These are phyloP conservation scores for Priceomyces fermenticarens DNA, from an alignment of 805 yeast species.

Conservation along the genomic window DNA sequence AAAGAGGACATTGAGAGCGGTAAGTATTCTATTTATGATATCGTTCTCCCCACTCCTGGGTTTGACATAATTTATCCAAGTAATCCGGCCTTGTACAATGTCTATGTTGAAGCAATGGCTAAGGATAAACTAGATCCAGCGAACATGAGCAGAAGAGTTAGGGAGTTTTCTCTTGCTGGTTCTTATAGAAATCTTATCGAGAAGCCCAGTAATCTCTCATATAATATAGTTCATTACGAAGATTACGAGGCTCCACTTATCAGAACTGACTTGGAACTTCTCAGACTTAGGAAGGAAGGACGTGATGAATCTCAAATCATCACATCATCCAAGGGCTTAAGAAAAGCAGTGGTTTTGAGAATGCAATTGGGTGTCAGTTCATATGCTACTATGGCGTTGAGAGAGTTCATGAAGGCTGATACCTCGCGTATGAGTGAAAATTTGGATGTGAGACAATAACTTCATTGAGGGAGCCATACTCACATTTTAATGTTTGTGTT, in stretches of 20 bases:
- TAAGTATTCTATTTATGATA: constrained; percentile 68
- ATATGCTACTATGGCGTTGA: constrained; percentile 95
- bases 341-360: constrained; percentile 68
- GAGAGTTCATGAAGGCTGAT: constrained; percentile 83
- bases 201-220: constrained; percentile 63
- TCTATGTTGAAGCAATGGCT: constrained; percentile 71
- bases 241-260: constrained; percentile 70
- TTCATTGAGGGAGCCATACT: no score
- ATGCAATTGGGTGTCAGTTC: constrained; percentile 81
- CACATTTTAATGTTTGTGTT: no score
- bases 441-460: constrained; percentile 4
- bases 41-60: constrained; percentile 96
- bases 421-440: constrained; percentile 42
- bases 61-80: constrained; percentile 85
- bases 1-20: constrained; percentile 63
- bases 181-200: constrained; percentile 75
- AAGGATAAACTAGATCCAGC: constrained; percentile 80
- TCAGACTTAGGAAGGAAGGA: constrained; percentile 22
- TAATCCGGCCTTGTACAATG: constrained; percentile 54
- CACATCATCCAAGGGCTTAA: constrained; percentile 32
- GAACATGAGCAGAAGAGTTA: constrained; percentile 77
- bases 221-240: constrained; percentile 57
- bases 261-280: constrained; percentile 67
- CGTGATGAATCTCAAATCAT: constrained; percentile 22
- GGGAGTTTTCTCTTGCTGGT: constrained; percentile 91